Base-by-base conservation (phyloP, 441 rosid genomes). In the Syzygium malaccense region DNA sequence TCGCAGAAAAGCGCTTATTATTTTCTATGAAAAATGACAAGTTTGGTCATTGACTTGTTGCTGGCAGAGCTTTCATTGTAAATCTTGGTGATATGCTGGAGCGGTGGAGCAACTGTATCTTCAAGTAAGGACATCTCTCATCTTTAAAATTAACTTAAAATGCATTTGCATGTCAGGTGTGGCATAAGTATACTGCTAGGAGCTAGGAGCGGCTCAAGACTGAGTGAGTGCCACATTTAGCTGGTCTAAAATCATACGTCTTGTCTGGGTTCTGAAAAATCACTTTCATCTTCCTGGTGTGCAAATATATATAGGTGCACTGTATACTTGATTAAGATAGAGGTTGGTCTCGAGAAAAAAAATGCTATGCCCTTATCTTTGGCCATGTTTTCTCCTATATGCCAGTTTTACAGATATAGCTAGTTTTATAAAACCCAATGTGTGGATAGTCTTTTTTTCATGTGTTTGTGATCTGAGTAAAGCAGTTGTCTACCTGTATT, bases 61-160 rank as follows among this genome's bases (percentile, higher is more conserved):
- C 51, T 37, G 33, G 71, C 95, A 97, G 98, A 87, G 96, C 97
- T 86, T 95, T 97, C 90, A 91, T 97, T 32, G 98, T 95, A 87
- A 97, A 96, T 91, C 95, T 97, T 80, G 99, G 98, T 45, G 98
- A 96, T 68, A 90, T 98, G 97, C 87, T 96, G 91, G 98, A 98
- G 91, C 97, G 98, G 78, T 96, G 97, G 99, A 98, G 96, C 94
- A 98, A 96, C 91, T 92, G 97, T 86, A 55, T 90, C 84, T 98
- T 95, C 95, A 95, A 96, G 98, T 96, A 94, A 91, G 62, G 62
- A 64, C 91, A 66, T 85, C 45, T 88, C 87, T 88, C 89, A n/a
- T 57, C 54, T 45, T 28, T 85, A 25, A 60, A 49, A 8, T 58
- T 83, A 85, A 57, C 87, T 84, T 64, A 64, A 32, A 83, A 55